phyloP scores from a whole-genome alignment of 2,329 filamentous ascomycete species.

The Fusarium acutatum region DNA sequence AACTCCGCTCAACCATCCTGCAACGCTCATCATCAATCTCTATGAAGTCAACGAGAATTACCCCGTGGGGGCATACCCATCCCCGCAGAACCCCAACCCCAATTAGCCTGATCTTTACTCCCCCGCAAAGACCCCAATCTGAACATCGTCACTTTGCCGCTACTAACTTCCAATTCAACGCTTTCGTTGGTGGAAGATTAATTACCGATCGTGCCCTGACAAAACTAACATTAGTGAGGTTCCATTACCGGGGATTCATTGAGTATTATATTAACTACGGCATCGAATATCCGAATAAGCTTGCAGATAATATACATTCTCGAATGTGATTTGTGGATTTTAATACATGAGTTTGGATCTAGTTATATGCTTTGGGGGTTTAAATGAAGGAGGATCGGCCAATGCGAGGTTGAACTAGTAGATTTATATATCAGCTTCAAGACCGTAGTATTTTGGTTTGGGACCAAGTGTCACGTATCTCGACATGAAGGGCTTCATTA shows the following conservation, averaged over 20 bases:
- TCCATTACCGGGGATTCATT: neutral
- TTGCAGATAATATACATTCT: neutral
- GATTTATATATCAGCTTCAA: neutral
- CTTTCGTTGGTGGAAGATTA: slow-evolving; percentile 10
- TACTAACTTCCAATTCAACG: neutral
- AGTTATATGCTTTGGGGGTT: neutral
- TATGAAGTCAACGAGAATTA: neutral
- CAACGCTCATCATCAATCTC: fast-evolving
- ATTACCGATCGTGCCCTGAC: neutral
- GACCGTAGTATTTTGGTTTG: neutral
- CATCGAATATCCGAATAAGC: neutral
- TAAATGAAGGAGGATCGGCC: neutral
- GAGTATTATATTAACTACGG: neutral
- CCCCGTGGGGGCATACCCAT: slow-evolving; percentile 1
- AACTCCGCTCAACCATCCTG: too few relatives aligned
- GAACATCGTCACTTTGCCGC: neutral
- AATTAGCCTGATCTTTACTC: neutral
- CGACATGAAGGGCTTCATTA: slow-evolving; percentile 1
- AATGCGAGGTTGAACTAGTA: neutral
- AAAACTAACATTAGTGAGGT: neutral
- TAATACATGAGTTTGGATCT: neutral
- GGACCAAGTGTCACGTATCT: neutral
- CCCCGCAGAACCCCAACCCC: slow-evolving; percentile 18
- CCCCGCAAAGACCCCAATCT: neutral
- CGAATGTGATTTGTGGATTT: slow-evolving; percentile 17